Conservation (phyloP, 139 green algal species). For the Chloropicon primus region DNA sequence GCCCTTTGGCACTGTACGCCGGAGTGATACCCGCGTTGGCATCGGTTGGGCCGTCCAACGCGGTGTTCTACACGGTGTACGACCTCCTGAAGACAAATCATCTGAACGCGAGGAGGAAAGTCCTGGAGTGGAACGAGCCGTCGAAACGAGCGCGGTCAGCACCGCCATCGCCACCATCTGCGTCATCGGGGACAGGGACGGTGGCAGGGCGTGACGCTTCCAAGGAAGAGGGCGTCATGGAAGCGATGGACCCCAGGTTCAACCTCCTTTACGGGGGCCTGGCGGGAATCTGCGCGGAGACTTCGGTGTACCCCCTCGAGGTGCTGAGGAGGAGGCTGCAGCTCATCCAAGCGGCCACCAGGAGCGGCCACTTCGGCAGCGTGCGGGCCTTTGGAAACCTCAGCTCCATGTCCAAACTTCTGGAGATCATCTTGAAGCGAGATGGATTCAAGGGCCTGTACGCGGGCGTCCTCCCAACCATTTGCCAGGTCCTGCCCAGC, state of each 20-base stretch:
- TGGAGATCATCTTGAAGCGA: slow-evolving; percentile 5
- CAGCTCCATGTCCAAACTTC: slow-evolving; percentile 19
- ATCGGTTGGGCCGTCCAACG: slow-evolving; percentile 54
- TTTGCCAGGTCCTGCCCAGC: slow-evolving; percentile 32
- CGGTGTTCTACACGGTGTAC: slow-evolving; percentile 72
- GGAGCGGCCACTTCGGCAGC: neutral
- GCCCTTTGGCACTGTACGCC: slow-evolving; percentile 42
- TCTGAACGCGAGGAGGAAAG: too few species aligned
- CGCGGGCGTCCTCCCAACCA: slow-evolving; percentile 22
- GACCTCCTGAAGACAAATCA: slow-evolving; percentile 44
- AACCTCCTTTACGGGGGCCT: slow-evolving; percentile 47
- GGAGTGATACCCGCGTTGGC: slow-evolving; percentile 52
- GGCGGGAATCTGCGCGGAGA: slow-evolving; percentile 38
- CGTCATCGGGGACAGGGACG: too few species aligned
- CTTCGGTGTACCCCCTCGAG: slow-evolving; percentile 51
- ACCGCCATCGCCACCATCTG: too few species aligned
- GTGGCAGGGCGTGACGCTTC: too few species aligned
- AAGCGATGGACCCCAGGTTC: slow-evolving; percentile 1
- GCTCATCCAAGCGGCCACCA: slow-evolving; percentile 16
- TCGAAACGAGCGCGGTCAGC: too few species aligned
- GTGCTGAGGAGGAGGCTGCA: slow-evolving; percentile 57
- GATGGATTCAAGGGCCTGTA: slow-evolving; percentile 27
- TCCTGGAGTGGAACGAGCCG: too few species aligned
- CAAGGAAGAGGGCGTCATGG: too few species aligned
- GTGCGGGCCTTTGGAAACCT: too few species aligned